Evolutionary conservation across 768 basidiomycete species (phyloP), one percentile per base, ranked within the genome.

Genomic region (Hebeloma cylindrosporum): DNA sequence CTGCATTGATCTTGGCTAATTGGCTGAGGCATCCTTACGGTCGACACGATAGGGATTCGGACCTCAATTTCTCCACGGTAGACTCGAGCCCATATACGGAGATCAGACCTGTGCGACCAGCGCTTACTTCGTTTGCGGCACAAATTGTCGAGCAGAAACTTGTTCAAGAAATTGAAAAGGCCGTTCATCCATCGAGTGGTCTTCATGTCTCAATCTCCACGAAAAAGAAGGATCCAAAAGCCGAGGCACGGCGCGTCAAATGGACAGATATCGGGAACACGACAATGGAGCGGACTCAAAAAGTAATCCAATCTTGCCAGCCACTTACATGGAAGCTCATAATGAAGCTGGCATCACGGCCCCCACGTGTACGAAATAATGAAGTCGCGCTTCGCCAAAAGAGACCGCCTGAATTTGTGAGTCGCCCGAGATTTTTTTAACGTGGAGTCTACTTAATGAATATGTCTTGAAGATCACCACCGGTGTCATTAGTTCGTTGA

Each of bases 61-160:
- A 37, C 20, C 14, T 14, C 3, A 20, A 33, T 20, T 33, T n/a
- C 4, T 13, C 31, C 18, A 13, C 27, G 1, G 55, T 59, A 48
- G 54, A 45, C 46, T 53, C 55, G 4, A 38, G 35, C 2, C 18
- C 41, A 10, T 60, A 60, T 38, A 43, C 14, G 4, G 45, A 56
- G 3, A 55, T 66, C 16, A 48, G 52, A 23, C 48, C 54, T 44
- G 52, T 56, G 21, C 51, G 50, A 7, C 40, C 63, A 28, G 61
- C 58, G 7, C 40, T 67, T 7, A 56, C 61, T n/a, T 61, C 63
- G 7, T 64, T 61, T 48, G 65, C 62, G 3, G 54, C 48, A 25
- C 63, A 66, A 42, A 49, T 60, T 21, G 39, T 55, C 9, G 43
- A 34, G n/a, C 29, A 51, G 31, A 50, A 51, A 34, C 53, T 64